These are phyloP conservation scores for Penicillium sp. DNA, from an alignment of 2,329 filamentous ascomycete species.

Conservation along the genomic window DNA sequence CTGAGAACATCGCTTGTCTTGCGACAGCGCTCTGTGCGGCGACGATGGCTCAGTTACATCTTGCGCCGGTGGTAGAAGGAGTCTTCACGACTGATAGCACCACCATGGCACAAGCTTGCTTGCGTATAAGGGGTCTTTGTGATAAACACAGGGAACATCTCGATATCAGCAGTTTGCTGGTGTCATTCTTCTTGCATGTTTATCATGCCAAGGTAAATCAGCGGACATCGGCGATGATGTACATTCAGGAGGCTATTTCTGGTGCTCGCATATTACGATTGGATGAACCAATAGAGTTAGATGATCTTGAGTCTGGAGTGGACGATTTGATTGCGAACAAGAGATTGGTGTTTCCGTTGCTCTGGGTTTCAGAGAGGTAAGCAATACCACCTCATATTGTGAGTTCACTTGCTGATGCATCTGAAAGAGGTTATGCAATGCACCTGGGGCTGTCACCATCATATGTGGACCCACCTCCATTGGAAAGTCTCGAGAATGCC, in stretches of 20 bases:
- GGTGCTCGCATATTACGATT: constrained; percentile 23
- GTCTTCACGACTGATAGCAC: constrained; percentile 16
- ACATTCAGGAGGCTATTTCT: constrained; percentile 30
- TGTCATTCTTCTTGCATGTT: constrained; percentile 34
- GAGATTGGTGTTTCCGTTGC: constrained; percentile 27
- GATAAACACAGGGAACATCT: constrained; percentile 15
- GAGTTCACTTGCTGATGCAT: neutral
- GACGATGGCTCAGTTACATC: constrained; percentile 33
- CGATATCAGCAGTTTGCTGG: constrained; percentile 22
- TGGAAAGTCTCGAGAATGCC: constrained; percentile 4
- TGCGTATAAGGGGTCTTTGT: constrained; percentile 21
- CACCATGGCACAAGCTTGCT: constrained; percentile 22
- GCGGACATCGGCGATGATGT: constrained; percentile 29
- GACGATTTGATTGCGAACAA: constrained; percentile 24
- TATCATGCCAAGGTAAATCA: constrained; percentile 34
- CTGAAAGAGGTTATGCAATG: constrained; percentile 31
- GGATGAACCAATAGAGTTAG: constrained; percentile 7
- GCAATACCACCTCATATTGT: neutral
- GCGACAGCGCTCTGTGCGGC: constrained; percentile 30
- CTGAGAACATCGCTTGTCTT: constrained; percentile 17
- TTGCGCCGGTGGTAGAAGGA: constrained; percentile 17
- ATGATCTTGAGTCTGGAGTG: neutral
- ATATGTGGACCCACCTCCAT: constrained; percentile 14
- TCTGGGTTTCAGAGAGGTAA: constrained; percentile 35
- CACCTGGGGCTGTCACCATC: constrained; percentile 31